Conservation (phyloP, 129 eudicot genomes). For the Ambrosia artemisiifolia region DNA sequence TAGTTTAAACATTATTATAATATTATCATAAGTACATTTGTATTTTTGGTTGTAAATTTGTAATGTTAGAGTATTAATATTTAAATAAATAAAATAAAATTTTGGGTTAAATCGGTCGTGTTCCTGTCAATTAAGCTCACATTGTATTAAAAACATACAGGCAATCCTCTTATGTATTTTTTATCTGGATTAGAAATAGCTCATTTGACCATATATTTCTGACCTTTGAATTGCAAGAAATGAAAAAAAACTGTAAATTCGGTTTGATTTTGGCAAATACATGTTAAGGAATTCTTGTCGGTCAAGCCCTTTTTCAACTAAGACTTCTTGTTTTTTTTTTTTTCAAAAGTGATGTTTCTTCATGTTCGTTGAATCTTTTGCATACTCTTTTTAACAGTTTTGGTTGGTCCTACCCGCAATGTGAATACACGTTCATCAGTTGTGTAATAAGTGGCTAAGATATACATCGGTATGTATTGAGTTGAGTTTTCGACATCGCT, state of each 20-base stretch:
- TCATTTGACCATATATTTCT: slow-evolving; percentile 1
- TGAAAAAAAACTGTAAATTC: slow-evolving; percentile 12
- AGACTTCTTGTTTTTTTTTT: not conserved
- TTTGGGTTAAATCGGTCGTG: too few species aligned
- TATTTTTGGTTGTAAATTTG: too few species aligned
- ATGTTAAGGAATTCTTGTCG: slow-evolving; percentile 16
- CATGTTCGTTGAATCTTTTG: slow-evolving; percentile 17
- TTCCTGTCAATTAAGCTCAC: not conserved
- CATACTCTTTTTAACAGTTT: slow-evolving; percentile 20
- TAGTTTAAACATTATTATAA: too few species aligned
- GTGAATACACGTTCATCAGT: not conserved
- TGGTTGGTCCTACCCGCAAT: slow-evolving; percentile 27
- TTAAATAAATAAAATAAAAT: too few species aligned
- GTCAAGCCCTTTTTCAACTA: slow-evolving; percentile 35
- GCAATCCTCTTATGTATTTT: not conserved
- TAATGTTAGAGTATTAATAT: too few species aligned
- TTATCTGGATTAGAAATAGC: not conserved
- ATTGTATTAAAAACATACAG: not conserved
- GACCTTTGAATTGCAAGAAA: not conserved
- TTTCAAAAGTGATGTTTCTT: slow-evolving; percentile 15
- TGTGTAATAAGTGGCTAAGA: slow-evolving; percentile 20
- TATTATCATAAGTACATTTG: too few species aligned
- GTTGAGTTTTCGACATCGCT: slow-evolving; percentile 35
- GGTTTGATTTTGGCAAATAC: slow-evolving; percentile 36
- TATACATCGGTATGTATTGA: not conserved